phyloP scores from a whole-genome alignment of 371 early-diverging fungal genomes.

The Sporodiniella umbellata region DNA sequence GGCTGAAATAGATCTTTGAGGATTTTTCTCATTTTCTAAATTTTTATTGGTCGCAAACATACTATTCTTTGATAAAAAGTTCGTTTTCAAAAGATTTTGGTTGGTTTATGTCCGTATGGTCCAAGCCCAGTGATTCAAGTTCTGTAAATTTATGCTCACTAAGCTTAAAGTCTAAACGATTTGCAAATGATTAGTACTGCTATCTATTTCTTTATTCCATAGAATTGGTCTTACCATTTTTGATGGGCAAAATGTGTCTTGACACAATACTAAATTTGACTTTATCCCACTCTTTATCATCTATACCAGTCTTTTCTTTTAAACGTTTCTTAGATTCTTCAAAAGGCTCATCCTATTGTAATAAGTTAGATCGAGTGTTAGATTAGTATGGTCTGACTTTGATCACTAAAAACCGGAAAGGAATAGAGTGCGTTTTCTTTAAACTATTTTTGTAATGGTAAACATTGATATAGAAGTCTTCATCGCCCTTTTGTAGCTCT shows the following conservation, averaged over 20 bases:
- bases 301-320: constrained; percentile 58
- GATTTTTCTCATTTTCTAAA: too few relatives aligned
- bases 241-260: constrained; percentile 14
- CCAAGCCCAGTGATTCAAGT: constrained; percentile 4
- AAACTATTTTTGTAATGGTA: constrained; percentile 69
- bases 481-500: constrained; percentile 34
- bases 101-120: constrained; percentile 1
- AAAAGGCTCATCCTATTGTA: constrained; percentile 56
- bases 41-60: too few relatives aligned
- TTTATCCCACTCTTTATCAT: constrained; percentile 75
- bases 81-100: constrained; percentile 2
- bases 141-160: constrained; percentile 9
- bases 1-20: too few relatives aligned
- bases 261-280: constrained; percentile 51
- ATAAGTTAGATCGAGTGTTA: not conserved
- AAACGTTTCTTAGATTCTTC: constrained; percentile 62
- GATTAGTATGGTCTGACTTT: constrained; percentile 13
- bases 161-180: constrained; percentile 24
- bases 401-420: constrained; percentile 67
- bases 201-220: constrained; percentile 14
- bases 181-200: constrained; percentile 28
- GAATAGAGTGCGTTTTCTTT: constrained; percentile 66
- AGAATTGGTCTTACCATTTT: constrained; percentile 38
- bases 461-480: constrained; percentile 49
- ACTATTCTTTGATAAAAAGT: constrained; percentile 8